Evolutionary conservation across 768 basidiomycete genomes (phyloP), one percentile per base, ranked within the genome.

Genomic region (Rhizopogon vesiculosus): DNA sequence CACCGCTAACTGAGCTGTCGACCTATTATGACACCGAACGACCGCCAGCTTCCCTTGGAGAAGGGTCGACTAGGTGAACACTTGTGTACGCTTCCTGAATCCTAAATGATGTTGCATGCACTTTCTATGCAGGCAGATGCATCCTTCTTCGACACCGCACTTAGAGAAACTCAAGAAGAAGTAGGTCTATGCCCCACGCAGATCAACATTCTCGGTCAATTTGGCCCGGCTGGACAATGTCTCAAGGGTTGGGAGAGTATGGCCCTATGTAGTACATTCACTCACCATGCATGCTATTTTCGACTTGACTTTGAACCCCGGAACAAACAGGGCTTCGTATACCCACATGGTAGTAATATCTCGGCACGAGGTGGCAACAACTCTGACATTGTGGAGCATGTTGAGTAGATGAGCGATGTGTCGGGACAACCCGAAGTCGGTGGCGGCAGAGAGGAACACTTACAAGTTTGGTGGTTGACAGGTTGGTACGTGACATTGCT

Each of bases 111-210:
- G 22, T 22, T 22, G 22, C 22, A 22, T 22, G 48, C 2, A 22
- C 22, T 22, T 22, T 22, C 22, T 22, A 22, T 22, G 22, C 63
- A 82, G 85, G 77, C 71, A 57, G 83, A 87, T 56, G 51, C 66
- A 29, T 82, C 83, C 0, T 75, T 83, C 41, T 61, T 82, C 19
- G 73, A 76, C 43, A 75, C 83, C 6, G 89, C 88, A 8, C 66
- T 91, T 39, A 74, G 90, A 49, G 90, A 93, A 72, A 86, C 87
- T 0, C 72, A 78, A 19, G 90, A 92, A 65, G 90, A 92, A 66
- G 67, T 90, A 45, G 87, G 86, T 7, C 76, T 91, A 44, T 64
- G 67, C 33, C 77, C 84, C 15, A 64, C 70, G 38, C 78, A 81
- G 59, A 73, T 92, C 19, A 83, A 91, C 50, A 70, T 89, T 44